Conservation (phyloP, 257 asterid genomes). For the Plantago ovata region DNA sequence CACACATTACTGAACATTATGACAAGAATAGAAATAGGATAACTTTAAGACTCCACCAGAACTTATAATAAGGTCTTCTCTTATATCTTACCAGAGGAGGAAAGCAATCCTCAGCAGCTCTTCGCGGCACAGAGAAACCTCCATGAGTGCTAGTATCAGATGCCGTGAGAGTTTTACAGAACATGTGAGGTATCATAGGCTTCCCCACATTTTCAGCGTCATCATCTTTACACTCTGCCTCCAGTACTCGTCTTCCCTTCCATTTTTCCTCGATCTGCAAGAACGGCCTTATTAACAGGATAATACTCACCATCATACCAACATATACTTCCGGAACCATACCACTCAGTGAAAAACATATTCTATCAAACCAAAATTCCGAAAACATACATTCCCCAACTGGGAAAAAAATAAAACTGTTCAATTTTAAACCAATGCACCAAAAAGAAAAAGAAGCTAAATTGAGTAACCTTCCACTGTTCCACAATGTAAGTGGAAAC, state of each 20-base stretch:
- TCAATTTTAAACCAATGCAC: too few species aligned
- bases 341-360: background rate
- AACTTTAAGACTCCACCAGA: background rate
- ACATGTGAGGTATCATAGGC: slow-evolving; percentile 53
- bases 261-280: slow-evolving; percentile 46
- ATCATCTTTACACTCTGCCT: slow-evolving; percentile 32
- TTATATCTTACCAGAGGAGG: slow-evolving; percentile 48
- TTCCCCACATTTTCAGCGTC: slow-evolving; percentile 35
- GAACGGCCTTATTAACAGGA: background rate
- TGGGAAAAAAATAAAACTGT: too few species aligned
- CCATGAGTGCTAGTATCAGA: slow-evolving; percentile 76
- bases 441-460: too few species aligned
- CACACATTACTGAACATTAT: background rate
- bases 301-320: background rate
- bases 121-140: slow-evolving; percentile 70
- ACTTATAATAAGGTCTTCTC: background rate
- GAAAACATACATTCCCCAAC: background rate
- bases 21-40: background rate
- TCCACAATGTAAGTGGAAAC: too few species aligned
- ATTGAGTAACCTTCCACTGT: too few species aligned
- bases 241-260: slow-evolving; percentile 38
- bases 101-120: slow-evolving; percentile 73
- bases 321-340: background rate
- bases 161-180: slow-evolving; percentile 67
- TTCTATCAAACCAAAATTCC: background rate